Evolutionary conservation across 306 rosid species (phyloP), one percentile per base, ranked within the genome.

Genomic region (Acacia crassicarpa): DNA sequence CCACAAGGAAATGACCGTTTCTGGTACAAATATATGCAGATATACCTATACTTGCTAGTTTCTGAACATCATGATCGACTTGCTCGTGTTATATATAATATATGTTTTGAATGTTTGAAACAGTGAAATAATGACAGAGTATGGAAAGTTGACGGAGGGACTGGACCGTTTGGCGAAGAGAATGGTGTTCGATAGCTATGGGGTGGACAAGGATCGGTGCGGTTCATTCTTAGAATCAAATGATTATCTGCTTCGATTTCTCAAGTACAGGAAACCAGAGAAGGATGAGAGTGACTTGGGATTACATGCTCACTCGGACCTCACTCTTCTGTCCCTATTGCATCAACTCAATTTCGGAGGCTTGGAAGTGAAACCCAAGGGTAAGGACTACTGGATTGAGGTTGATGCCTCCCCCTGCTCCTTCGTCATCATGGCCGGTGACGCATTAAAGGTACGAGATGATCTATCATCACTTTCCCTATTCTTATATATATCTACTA

Each of bases 131-230:
- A 17, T 81, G 1, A 70, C 65, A 0, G 66, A 54, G 77, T 87
- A 81, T 35, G n/a, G 82, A 1, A 87, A 82, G 51, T 1, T 75
- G 56, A 15, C 82, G 67, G 86, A 43, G 70, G 83, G 67, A 25
- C 6, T 87, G 61, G 86, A 87, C 45, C 71, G 17, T 8, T 2
- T 69, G 70, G 78, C 79, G 0, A 84, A 67, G 78, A 82, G 78
- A 41, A 84, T 87, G 90, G 84, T 84, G 84, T 87, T 87, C 49
- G 90, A 84, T 40, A 84, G 84, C 80, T 87, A 78, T 61, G 90
- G 86, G 32, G 74, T 87, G 75, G 78, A 76, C 22, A 72, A 56
- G 78, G 16, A 81, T 32, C 32, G 35, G 70, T 70, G 84, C 27
- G 66, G 78, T 3, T 44, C 75, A 0, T 71, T 81, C 17, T 27